These are phyloP conservation scores for Hypomyces perniciosus DNA, from an alignment of 2,329 filamentous ascomycete species.

Conservation along the genomic window DNA sequence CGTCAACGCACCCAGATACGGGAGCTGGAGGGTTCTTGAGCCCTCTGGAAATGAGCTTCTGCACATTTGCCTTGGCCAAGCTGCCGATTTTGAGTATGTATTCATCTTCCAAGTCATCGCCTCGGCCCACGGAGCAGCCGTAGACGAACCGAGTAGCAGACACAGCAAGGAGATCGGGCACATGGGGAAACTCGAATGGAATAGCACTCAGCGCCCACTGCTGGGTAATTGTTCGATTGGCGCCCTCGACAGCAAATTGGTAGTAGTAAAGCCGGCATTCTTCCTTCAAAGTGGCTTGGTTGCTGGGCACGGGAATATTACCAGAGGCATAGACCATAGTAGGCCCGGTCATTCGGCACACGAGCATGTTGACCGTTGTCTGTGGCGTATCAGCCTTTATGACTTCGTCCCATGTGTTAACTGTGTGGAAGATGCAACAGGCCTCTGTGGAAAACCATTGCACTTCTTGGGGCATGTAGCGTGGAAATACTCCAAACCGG, in stretches of 20 bases:
- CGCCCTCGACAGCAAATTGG: slow-evolving; percentile 42
- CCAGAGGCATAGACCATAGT: slow-evolving; percentile 60
- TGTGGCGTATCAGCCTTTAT: accelerated
- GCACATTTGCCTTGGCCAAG: slow-evolving; percentile 55
- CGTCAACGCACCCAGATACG: slow-evolving; percentile 58
- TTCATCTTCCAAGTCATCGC: slow-evolving; percentile 54
- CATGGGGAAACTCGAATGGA: slow-evolving; percentile 62
- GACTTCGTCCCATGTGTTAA: slow-evolving; percentile 58
- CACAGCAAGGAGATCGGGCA: slow-evolving; percentile 53
- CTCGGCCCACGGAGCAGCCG: slow-evolving; percentile 55
- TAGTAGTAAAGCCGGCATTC: slow-evolving; percentile 68
- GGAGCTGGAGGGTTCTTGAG: slow-evolving; percentile 36
- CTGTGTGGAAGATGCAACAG: slow-evolving; percentile 67
- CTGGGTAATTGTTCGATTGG: slow-evolving; percentile 40
- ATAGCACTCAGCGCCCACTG: slow-evolving; percentile 61
- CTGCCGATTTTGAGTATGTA: slow-evolving; percentile 61
- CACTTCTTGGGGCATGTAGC: slow-evolving; percentile 49
- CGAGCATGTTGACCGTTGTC: slow-evolving; percentile 53
- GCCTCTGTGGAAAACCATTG: slow-evolving; percentile 63
- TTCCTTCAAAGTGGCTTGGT: slow-evolving; percentile 38
- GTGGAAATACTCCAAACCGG: slow-evolving; percentile 63
- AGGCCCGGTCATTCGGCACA: slow-evolving; percentile 61
- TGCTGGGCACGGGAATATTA: slow-evolving; percentile 49
- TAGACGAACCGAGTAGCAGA: slow-evolving; percentile 55
- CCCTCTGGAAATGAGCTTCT: slow-evolving; percentile 47